Evolutionary conservation across 768 basidiomycete species (phyloP).

Genomic region (Suillus hirtellus): DNA sequence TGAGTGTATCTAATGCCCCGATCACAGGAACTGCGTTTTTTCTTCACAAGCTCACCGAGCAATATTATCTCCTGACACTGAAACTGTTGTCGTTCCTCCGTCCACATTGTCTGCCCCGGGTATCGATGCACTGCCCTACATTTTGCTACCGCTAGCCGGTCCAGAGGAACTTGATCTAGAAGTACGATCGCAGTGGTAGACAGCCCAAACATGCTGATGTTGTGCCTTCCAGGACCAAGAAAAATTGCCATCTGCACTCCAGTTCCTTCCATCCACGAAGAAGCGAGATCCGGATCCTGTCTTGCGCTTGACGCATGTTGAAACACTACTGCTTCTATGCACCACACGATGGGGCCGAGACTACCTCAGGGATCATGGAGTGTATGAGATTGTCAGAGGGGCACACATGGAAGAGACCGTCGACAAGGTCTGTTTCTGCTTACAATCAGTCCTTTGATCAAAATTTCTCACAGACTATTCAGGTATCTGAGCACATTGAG

Average conservation of each 20-base stretch:
- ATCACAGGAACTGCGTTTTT: conserved; percentile 75
- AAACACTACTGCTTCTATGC: conserved; percentile 85
- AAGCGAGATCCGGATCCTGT: conserved; percentile 75
- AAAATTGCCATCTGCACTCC: conserved; percentile 75
- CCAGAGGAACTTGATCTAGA: conserved; percentile 95
- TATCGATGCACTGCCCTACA: conserved; percentile 79
- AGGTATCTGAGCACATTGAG: conserved; percentile 89
- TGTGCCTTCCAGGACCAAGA: conserved; percentile 76
- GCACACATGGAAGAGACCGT: conserved; percentile 78
- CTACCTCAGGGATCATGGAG: conserved; percentile 73
- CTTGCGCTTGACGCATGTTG: conserved; percentile 82
- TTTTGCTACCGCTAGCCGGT: conserved; percentile 90
- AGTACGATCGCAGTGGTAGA: conserved; percentile 38
- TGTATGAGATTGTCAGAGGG: conserved; percentile 81
- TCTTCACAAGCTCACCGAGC: conserved; percentile 66
- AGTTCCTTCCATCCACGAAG: conserved; percentile 87
- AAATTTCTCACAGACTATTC: conserved; percentile 3
- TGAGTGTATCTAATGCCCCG: conserved; percentile 14
- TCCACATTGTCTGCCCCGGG: conserved; percentile 65
- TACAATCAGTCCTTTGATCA: neutral
- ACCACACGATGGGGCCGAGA: conserved; percentile 90
- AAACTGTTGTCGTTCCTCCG: conserved; percentile 54
- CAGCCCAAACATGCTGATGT: conserved; percentile 9
- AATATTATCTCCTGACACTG: conserved; percentile 66
- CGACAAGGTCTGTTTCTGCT: conserved; percentile 57